phyloP scores from a whole-genome alignment of 2,329 filamentous ascomycete genomes.

The Neurospora sp. region DNA sequence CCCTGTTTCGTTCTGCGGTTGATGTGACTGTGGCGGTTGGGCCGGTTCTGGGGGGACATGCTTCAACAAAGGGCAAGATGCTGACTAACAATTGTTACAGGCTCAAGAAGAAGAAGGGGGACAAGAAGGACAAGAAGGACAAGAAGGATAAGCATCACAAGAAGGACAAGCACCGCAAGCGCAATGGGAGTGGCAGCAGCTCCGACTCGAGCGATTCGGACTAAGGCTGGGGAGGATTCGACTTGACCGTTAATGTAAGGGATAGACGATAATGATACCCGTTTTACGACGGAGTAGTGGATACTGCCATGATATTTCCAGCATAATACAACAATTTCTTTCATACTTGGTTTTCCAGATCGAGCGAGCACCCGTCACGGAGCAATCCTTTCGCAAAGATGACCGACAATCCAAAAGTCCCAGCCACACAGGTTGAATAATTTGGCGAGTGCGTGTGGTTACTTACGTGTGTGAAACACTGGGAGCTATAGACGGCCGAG shows the following conservation, averaged over 20 bases:
- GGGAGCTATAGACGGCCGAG: too few relatives aligned
- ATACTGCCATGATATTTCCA: not conserved
- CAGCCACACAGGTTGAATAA: too few relatives aligned
- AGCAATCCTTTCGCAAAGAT: too few relatives aligned
- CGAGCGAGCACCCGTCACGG: too few relatives aligned
- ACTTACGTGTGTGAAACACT: too few relatives aligned
- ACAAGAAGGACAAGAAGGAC: not conserved
- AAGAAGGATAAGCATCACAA: not conserved
- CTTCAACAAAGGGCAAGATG: not conserved
- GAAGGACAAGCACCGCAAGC: not conserved
- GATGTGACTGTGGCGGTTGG: not conserved
- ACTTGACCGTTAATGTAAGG: not conserved
- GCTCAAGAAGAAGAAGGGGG: not conserved
- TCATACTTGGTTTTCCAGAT: too few relatives aligned
- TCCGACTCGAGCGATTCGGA: not conserved
- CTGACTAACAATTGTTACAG: not conserved
- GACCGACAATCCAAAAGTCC: too few relatives aligned
- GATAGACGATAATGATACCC: not conserved
- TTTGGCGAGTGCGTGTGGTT: too few relatives aligned
- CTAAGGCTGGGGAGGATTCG: not conserved
- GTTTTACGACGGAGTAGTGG: not conserved
- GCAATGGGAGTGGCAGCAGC: not conserved
- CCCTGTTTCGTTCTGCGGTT: not conserved
- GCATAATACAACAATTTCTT: not conserved
- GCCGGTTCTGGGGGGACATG: too few relatives aligned